phyloP scores from a whole-genome alignment of 2,329 filamentous ascomycete genomes.

The Lecanicillium sp. region DNA sequence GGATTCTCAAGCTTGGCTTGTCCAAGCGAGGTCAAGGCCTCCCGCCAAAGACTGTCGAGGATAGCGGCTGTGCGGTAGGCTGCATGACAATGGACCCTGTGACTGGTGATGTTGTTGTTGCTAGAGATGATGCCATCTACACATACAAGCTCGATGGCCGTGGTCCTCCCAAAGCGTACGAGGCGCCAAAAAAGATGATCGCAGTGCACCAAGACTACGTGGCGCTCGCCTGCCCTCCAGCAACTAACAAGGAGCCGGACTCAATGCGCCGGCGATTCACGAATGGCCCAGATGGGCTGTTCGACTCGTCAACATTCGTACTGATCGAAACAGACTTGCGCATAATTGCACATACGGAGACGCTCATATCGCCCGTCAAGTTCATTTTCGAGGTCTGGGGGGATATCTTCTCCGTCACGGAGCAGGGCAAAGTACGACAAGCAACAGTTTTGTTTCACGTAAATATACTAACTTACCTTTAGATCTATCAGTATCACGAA shows the following conservation, averaged over 20 bases:
- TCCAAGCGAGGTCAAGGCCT: slow-evolving; percentile 85
- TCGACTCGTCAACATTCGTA: slow-evolving; percentile 82
- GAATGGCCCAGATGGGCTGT: slow-evolving; percentile 67
- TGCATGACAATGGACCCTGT: slow-evolving; percentile 85
- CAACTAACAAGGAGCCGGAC: slow-evolving; percentile 51
- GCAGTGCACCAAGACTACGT: slow-evolving; percentile 79
- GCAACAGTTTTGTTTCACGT: slow-evolving; percentile 15
- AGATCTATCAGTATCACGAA: slow-evolving; percentile 85
- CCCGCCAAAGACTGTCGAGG: slow-evolving; percentile 80
- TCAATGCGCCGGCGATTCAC: slow-evolving; percentile 67
- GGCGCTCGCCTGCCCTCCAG: slow-evolving; percentile 73
- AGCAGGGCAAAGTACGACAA: slow-evolving; percentile 73
- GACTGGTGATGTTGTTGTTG: slow-evolving; percentile 83
- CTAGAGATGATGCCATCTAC: slow-evolving; percentile 90
- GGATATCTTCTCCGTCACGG: slow-evolving; percentile 81
- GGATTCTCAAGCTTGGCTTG: slow-evolving; percentile 80
- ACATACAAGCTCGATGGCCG: slow-evolving; percentile 82
- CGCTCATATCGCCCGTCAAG: slow-evolving; percentile 73
- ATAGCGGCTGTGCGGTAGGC: slow-evolving; percentile 82
- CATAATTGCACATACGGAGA: slow-evolving; percentile 84
- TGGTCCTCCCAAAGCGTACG: slow-evolving; percentile 83
- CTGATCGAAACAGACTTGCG: slow-evolving; percentile 88
- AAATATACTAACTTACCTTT: background rate
- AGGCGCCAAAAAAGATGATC: slow-evolving; percentile 80
- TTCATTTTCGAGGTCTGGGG: slow-evolving; percentile 83